phyloP scores from a whole-genome alignment of 495 filamentous ascomycete genomes.

The Xylaria curta region DNA sequence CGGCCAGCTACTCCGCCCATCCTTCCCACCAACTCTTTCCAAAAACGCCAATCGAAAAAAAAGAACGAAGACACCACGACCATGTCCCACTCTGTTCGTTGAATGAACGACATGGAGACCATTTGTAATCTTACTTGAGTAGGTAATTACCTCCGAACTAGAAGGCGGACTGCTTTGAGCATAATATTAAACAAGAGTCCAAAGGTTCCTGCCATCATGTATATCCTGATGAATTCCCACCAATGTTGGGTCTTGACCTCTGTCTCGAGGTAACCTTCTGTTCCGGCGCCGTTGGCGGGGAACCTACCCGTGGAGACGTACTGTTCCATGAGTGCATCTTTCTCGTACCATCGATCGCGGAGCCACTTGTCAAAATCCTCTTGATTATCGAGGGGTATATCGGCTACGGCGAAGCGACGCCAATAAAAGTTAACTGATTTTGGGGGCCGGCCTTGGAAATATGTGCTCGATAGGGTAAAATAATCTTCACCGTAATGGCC shows the following conservation, averaged over 20 bases:
- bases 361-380: slow-evolving; percentile 77
- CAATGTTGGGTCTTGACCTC: slow-evolving; percentile 52
- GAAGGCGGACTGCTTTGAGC: slow-evolving; percentile 31
- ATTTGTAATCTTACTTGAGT: neutral
- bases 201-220: slow-evolving; percentile 47
- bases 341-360: slow-evolving; percentile 76
- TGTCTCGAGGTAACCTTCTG: slow-evolving; percentile 52
- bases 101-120: neutral
- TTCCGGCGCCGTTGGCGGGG: slow-evolving; percentile 53
- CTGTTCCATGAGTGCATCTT: slow-evolving; percentile 75
- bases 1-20: neutral
- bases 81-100: neutral
- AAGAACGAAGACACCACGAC: neutral
- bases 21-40: neutral
- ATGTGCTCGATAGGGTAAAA: slow-evolving; percentile 75
- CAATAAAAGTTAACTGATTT: slow-evolving; percentile 88
- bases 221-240: slow-evolving; percentile 60
- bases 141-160: slow-evolving; percentile 10
- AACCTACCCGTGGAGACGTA: slow-evolving; percentile 74
- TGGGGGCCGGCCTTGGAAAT: slow-evolving; percentile 77
- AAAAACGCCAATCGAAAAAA: slow-evolving; percentile 15
- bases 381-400: slow-evolving; percentile 69
- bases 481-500: slow-evolving; percentile 76
- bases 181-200: slow-evolving; percentile 44
- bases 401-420: slow-evolving; percentile 69